Conservation (phyloP, 139 green algal species). For the Chlorella sp. region DNA sequence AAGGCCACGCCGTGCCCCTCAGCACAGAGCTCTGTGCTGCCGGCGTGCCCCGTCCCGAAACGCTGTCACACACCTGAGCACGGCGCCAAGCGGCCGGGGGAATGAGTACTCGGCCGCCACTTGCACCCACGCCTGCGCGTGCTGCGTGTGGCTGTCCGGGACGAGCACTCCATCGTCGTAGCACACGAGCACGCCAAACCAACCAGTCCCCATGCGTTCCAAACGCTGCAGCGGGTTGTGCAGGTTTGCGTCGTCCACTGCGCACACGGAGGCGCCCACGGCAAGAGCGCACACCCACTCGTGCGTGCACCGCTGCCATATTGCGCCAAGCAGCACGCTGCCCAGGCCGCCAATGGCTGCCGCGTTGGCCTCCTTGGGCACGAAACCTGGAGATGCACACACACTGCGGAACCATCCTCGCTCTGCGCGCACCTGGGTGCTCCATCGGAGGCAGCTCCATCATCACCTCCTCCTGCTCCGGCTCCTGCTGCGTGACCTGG, state of each 20-base stretch:
- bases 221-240: slow-evolving; percentile 18
- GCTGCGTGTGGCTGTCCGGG: slow-evolving; percentile 43
- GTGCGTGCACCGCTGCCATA: no score
- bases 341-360: no score
- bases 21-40: neutral
- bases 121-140: slow-evolving; percentile 65
- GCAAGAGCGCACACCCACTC: no score
- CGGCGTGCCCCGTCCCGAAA: neutral
- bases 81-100: slow-evolving; percentile 55
- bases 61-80: slow-evolving; percentile 56
- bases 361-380: no score
- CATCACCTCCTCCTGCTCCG: neutral
- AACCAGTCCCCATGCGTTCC: slow-evolving; percentile 53
- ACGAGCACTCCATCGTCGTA: slow-evolving; percentile 80
- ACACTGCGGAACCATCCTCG: neutral
- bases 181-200: slow-evolving; percentile 90
- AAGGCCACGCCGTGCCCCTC: neutral
- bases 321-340: no score
- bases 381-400: neutral
- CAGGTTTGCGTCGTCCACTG: slow-evolving; percentile 15
- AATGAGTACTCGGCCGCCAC: slow-evolving; percentile 79
- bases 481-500: neutral
- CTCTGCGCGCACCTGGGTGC: neutral
- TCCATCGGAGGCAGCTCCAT: neutral
- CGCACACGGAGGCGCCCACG: neutral